A percentile compares a stretch with the other conserved stretches of the same genome.
These are phyloP conservation scores for Astragalus glycyphyllos DNA, from an alignment of 306 rosid genomes.

Conservation along the genomic window DNA sequence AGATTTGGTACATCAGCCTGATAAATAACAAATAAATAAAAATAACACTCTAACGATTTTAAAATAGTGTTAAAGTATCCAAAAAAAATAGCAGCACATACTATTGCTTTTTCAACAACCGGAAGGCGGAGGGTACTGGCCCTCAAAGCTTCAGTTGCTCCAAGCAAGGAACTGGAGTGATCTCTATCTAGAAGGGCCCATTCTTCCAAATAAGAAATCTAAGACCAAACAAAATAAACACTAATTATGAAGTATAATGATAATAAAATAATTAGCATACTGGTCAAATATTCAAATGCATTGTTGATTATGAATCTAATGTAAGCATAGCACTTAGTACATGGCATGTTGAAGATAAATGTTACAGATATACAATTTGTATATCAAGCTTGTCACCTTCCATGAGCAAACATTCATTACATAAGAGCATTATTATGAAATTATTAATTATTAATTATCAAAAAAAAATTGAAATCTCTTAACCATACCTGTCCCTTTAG, in stretches of 20 bases:
- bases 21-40: neutral
- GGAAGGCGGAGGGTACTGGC: conserved; percentile 99
- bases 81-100: conserved; percentile 49
- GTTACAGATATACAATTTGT: conserved; percentile 5
- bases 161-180: conserved; percentile 89
- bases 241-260: conserved; percentile 32
- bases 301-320: conserved; percentile 12
- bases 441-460: too few relatives aligned
- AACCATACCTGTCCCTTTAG: conserved; percentile 93
- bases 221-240: conserved; percentile 49
- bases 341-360: neutral
- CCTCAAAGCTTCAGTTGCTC: conserved; percentile 96
- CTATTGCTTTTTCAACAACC: conserved; percentile 84
- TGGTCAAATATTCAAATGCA: conserved; percentile 12
- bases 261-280: conserved; percentile 29
- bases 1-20: conserved; percentile 93
- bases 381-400: conserved; percentile 31
- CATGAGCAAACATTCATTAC: conserved; percentile 37
- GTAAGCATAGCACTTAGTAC: conserved; percentile 4
- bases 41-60: neutral
- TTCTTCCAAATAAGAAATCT: conserved; percentile 89
- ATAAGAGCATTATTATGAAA: conserved; percentile 32
- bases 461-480: conserved; percentile 44
- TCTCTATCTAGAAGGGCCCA: conserved; percentile 94
- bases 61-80: conserved; percentile 2